A percentile compares a stretch with the other conserved stretches of the same genome.
These are phyloP conservation scores for Entonaema liquescens DNA, from an alignment of 495 filamentous ascomycete genomes.

Conservation along the genomic window DNA sequence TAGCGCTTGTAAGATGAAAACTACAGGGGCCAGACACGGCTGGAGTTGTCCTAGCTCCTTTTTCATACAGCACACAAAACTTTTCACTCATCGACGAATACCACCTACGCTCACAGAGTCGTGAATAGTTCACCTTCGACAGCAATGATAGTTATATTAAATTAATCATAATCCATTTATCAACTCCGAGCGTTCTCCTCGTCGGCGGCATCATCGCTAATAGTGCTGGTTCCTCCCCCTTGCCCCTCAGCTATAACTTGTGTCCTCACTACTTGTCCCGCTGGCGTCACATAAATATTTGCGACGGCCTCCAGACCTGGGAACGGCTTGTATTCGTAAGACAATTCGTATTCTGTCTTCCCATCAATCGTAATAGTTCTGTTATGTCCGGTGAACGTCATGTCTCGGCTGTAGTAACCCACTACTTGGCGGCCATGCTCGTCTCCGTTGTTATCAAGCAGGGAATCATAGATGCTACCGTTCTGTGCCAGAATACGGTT, in stretches of 20 bases:
- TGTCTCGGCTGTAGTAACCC: conserved; percentile 58
- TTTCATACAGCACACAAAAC: too few species aligned
- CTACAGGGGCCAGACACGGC: neutral
- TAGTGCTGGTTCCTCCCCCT: conserved; percentile 60
- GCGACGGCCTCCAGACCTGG: conserved; percentile 57
- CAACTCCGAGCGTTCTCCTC: conserved; percentile 5
- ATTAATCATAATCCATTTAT: neutral
- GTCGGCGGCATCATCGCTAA: conserved; percentile 52
- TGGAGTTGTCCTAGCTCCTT: too few species aligned
- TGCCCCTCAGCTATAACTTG: conserved; percentile 60
- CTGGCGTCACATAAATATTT: conserved; percentile 58
- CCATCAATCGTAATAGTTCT: conserved; percentile 55
- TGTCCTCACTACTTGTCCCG: conserved; percentile 57
- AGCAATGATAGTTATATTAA: neutral
- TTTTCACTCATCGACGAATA: too few species aligned
- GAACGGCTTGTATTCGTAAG: conserved; percentile 64
- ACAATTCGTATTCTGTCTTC: conserved; percentile 54
- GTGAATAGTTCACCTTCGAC: too few species aligned
- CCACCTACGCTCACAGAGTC: too few species aligned
- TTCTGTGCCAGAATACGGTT: conserved; percentile 65
- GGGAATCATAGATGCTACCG: conserved; percentile 61
- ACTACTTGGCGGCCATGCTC: conserved; percentile 51
- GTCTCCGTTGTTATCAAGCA: conserved; percentile 61
- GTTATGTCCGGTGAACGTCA: conserved; percentile 64
- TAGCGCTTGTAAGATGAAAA: neutral